These are phyloP conservation scores for Sporodiniella umbellata DNA, from an alignment of 371 early-diverging fungal genomes.

Conservation along the genomic window DNA sequence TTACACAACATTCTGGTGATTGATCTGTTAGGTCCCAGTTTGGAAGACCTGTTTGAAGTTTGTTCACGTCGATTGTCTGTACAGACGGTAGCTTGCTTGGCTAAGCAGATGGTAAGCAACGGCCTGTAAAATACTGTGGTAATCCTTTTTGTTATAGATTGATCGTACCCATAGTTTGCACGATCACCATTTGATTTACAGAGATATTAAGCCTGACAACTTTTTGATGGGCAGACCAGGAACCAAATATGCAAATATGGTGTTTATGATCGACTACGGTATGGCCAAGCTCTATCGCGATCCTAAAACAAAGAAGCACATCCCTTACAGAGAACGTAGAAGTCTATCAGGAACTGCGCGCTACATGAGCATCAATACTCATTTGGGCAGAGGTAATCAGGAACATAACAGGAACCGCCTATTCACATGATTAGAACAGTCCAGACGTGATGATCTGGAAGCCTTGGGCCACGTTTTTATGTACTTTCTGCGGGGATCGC, in stretches of 20 bases:
- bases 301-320: slow-evolving; percentile 87
- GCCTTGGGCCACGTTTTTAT: slow-evolving; percentile 93
- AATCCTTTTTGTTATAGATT: no score
- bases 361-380: slow-evolving; percentile 96
- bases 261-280: slow-evolving; percentile 90
- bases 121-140: neutral
- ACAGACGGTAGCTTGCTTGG: slow-evolving; percentile 96
- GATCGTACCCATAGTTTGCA: slow-evolving; percentile 91
- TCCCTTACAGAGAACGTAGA: slow-evolving; percentile 86
- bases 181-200: slow-evolving; percentile 93
- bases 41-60: slow-evolving; percentile 97
- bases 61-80: slow-evolving; percentile 88
- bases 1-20: slow-evolving; percentile 95
- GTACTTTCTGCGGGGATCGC: slow-evolving; percentile 88
- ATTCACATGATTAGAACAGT: slow-evolving; percentile 84
- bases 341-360: slow-evolving; percentile 92
- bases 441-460: slow-evolving; percentile 95
- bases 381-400: slow-evolving; percentile 77
- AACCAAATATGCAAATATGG: slow-evolving; percentile 52
- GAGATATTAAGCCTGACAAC: slow-evolving; percentile 99
- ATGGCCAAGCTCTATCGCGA: slow-evolving; percentile 92
- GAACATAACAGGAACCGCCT: no score
- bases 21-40: slow-evolving; percentile 96
- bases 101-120: slow-evolving; percentile 88
- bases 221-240: slow-evolving; percentile 86